phyloP scores from a whole-genome alignment of 345 rosid species.

The Mercurialis annua region DNA sequence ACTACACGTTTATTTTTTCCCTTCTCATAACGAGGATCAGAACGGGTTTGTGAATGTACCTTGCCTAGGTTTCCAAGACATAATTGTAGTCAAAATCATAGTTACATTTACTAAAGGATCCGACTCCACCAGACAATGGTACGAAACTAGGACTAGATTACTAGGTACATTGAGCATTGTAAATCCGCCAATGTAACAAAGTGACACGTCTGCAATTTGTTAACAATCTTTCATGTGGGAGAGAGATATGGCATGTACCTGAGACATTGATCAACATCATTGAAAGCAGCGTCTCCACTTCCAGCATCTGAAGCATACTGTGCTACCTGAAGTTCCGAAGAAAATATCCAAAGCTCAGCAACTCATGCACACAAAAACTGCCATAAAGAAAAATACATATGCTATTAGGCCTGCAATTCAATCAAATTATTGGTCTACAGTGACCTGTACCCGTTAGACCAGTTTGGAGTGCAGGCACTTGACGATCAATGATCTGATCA shows the following conservation, averaged over 20 bases:
- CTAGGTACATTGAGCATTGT: neutral
- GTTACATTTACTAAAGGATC: neutral
- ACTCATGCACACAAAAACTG: constrained; percentile 36
- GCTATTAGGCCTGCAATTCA: neutral
- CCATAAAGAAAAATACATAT: constrained; percentile 16
- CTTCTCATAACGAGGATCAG: neutral
- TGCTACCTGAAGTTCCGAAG: constrained; percentile 64
- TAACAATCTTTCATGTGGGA: neutral
- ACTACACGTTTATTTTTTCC: neutral
- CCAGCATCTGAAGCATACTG: constrained; percentile 85
- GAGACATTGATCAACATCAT: constrained; percentile 69
- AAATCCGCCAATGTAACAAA: neutral
- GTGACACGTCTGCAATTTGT: neutral
- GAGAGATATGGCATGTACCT: constrained; percentile 40
- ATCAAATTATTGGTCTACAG: too few relatives aligned
- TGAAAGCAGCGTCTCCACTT: constrained; percentile 51
- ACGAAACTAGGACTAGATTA: neutral
- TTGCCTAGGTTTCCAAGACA: neutral
- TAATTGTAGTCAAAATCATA: neutral
- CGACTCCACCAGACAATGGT: neutral
- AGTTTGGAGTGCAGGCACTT: too few relatives aligned
- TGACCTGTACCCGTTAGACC: too few relatives aligned
- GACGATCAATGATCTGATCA: too few relatives aligned
- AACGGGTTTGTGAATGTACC: neutral
- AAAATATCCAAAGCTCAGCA: constrained; percentile 39